phyloP scores from a whole-genome alignment of 306 rosid species.

The Malus sieversii region DNA sequence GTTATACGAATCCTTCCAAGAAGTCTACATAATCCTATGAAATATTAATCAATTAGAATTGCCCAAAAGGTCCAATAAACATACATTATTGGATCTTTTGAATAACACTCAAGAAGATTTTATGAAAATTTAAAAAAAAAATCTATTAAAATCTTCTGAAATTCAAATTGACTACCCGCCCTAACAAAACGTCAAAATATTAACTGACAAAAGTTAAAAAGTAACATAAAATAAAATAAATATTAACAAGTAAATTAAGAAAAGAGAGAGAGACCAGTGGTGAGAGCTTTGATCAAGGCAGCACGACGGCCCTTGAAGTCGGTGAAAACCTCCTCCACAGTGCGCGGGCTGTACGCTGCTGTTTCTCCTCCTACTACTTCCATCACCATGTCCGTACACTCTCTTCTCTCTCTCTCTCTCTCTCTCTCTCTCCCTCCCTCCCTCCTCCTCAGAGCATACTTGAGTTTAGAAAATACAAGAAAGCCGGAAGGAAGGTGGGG shows the following conservation, averaged over 20 bases:
- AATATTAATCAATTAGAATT: too few relatives aligned
- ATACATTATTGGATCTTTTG: too few relatives aligned
- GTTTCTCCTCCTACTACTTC: slow-evolving; percentile 29
- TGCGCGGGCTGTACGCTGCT: slow-evolving; percentile 36
- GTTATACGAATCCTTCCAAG: too few relatives aligned
- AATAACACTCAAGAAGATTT: too few relatives aligned
- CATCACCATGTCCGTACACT: slow-evolving; percentile 23
- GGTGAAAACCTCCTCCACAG: slow-evolving; percentile 56
- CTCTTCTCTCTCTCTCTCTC: background rate
- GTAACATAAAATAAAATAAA: background rate
- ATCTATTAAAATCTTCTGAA: too few relatives aligned
- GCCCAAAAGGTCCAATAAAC: too few relatives aligned
- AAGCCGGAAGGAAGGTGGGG: background rate
- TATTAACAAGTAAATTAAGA: background rate
- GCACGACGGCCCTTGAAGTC: slow-evolving; percentile 61
- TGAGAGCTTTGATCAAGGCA: slow-evolving; percentile 59
- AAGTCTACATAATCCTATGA: too few relatives aligned
- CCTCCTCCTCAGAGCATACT: background rate
- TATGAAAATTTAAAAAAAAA: too few relatives aligned
- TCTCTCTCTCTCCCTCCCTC: rapidly evolving
- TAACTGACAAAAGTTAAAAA: background rate
- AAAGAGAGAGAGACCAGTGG: slow-evolving; percentile 35
- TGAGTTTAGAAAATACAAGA: background rate
- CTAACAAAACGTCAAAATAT: background rate
- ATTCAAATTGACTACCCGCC: too few relatives aligned